These are phyloP conservation scores for Gardenia jasminoides DNA, from an alignment of 257 asterid genomes.

Conservation along the genomic window DNA sequence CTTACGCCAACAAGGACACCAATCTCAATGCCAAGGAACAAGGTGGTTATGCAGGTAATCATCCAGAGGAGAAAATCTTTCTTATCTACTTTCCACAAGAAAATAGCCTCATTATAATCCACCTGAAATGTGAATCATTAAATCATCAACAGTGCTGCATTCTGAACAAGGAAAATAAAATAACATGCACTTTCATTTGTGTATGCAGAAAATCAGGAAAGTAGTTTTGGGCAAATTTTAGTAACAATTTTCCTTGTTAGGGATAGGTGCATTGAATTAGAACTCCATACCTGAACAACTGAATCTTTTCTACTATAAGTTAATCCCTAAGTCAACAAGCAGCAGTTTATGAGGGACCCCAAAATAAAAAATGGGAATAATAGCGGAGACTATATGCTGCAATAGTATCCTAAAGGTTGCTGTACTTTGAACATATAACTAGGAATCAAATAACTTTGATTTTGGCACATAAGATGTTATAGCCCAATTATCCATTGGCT, in stretches of 20 bases:
- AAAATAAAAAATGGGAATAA: background rate
- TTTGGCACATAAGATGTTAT: background rate
- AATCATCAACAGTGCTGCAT: conserved; percentile 21
- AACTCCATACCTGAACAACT: background rate
- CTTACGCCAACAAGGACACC: conserved; percentile 97
- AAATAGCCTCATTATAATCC: conserved; percentile 89
- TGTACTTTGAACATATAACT: background rate
- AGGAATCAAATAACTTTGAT: background rate
- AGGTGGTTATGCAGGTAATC: conserved; percentile 75
- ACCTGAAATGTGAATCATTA: conserved; percentile 56
- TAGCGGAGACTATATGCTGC: background rate
- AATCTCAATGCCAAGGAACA: conserved; percentile 95
- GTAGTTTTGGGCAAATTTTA: background rate
- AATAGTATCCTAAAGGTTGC: background rate
- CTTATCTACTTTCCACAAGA: conserved; percentile 94
- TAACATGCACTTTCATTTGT: conserved; percentile 10
- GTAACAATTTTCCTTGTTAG: background rate
- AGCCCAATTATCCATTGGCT: background rate
- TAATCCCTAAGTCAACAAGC: background rate
- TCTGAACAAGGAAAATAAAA: conserved; percentile 23
- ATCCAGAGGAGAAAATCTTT: conserved; percentile 89
- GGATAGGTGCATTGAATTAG: background rate
- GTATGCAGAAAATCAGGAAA: conserved; percentile 15
- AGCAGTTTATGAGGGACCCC: background rate
- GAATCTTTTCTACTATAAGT: background rate